phyloP scores from a whole-genome alignment of 2,329 filamentous ascomycete species.

The Trichophyton simii region DNA sequence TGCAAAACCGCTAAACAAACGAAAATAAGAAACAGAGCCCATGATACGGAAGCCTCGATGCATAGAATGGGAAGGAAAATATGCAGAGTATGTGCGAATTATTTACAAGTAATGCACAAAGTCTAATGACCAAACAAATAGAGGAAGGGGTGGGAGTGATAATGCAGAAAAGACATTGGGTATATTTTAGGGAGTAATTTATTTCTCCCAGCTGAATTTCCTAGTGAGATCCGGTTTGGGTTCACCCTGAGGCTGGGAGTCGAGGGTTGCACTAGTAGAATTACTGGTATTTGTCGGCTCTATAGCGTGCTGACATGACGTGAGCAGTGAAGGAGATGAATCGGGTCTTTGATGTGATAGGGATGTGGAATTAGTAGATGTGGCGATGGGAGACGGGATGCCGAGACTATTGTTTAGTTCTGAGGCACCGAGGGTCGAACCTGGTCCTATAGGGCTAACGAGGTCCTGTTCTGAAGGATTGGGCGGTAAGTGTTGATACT shows the following conservation, averaged over 20 bases:
- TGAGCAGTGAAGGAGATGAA: neutral
- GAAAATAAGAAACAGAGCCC: neutral
- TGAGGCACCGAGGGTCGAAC: neutral
- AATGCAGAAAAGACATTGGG: neutral
- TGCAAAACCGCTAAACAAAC: neutral
- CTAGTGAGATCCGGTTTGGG: neutral
- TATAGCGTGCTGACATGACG: neutral
- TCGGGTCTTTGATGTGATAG: neutral
- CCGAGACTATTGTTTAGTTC: conserved; percentile 4
- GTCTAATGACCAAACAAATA: neutral
- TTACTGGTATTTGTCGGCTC: neutral
- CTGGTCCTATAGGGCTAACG: conserved; percentile 10
- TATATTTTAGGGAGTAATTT: neutral
- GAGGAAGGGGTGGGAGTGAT: neutral
- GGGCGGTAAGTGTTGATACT: neutral
- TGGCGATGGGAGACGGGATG: conserved; percentile 9
- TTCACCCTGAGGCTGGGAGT: neutral
- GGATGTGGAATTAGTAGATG: conserved; percentile 5
- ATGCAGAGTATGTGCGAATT: neutral
- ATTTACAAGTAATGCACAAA: neutral
- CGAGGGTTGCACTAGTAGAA: no score
- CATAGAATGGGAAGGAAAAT: neutral
- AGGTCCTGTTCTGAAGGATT: conserved; percentile 1
- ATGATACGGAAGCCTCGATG: neutral
- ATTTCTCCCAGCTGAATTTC: conserved; percentile 13